Evolutionary conservation across 129 eudicot genomes (phyloP).

Genomic region (Dittrichia graveolens): DNA sequence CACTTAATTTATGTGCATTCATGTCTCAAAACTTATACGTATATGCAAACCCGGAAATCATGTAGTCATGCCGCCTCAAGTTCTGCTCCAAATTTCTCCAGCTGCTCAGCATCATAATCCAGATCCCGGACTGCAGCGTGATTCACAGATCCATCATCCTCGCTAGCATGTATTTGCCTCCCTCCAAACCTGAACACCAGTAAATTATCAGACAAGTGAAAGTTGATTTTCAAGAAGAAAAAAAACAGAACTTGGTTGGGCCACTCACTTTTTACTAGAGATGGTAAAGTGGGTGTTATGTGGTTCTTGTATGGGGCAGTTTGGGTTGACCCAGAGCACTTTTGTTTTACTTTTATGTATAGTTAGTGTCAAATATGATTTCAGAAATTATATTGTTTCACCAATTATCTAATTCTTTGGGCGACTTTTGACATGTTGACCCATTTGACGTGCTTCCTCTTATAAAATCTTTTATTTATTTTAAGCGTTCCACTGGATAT

Average conservation of each 20-base stretch:
- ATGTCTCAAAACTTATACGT: slow-evolving; percentile 20
- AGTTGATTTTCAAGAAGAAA: not conserved
- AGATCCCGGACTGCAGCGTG: slow-evolving; percentile 73
- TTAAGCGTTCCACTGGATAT: no score
- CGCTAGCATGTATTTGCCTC: slow-evolving; percentile 77
- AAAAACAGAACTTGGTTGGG: not conserved
- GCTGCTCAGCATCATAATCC: slow-evolving; percentile 66
- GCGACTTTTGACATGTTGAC: no score
- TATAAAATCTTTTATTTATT: no score
- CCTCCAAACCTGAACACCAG: slow-evolving; percentile 75
- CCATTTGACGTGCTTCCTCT: no score
- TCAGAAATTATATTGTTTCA: not conserved
- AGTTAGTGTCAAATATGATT: not conserved
- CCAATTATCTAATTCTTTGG: not conserved
- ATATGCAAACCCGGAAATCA: not conserved
- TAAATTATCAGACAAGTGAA: not conserved
- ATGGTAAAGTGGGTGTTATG: no score
- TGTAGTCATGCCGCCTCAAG: slow-evolving; percentile 69
- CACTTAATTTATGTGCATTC: slow-evolving; percentile 31
- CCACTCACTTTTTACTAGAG: no score
- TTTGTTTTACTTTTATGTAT: no score
- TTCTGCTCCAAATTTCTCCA: slow-evolving; percentile 90
- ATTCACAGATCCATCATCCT: slow-evolving; percentile 82
- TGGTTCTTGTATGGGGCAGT: no score
- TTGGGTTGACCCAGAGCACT: no score